A percentile compares a stretch with the other conserved stretches of the same genome.
Evolutionary conservation across 768 basidiomycete species (phyloP).

Genomic region (Hericium alpestre): DNA sequence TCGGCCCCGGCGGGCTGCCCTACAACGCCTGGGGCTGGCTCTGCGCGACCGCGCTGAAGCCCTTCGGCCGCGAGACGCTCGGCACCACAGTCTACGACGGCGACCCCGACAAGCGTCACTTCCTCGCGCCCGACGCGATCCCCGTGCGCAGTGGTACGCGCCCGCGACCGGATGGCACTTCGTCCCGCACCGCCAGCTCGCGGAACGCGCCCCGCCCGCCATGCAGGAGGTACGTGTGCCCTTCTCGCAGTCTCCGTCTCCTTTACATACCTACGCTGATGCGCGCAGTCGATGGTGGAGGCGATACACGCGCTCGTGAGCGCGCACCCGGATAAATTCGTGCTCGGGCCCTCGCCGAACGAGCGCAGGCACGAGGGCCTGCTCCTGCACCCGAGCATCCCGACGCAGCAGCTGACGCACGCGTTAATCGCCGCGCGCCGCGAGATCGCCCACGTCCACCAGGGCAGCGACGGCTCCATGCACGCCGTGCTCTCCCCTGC

Average conservation of each 20-base stretch:
- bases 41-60: conserved; percentile 1
- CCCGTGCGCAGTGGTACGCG: conserved; percentile 14
- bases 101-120: conserved; percentile 11
- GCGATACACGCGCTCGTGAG: background rate
- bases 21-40: conserved; percentile 10
- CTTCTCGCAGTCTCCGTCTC: background rate
- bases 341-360: background rate
- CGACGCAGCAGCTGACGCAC: background rate
- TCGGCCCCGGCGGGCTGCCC: conserved; percentile 12
- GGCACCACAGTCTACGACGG: conserved; percentile 8
- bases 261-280: background rate
- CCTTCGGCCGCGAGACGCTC: conserved; percentile 6
- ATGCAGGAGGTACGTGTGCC: conserved; percentile 17
- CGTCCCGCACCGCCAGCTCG: conserved; percentile 18
- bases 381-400: background rate
- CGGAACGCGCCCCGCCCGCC: conserved; percentile 12
- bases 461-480: background rate
- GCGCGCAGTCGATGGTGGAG: background rate
- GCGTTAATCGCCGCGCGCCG: background rate
- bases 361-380: background rate
- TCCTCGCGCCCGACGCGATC: conserved; percentile 8
- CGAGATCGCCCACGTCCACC: background rate
- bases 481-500: background rate
- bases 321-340: background rate
- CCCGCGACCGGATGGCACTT: conserved; percentile 18